phyloP scores from a whole-genome alignment of 768 basidiomycete genomes.

The Tulasnella sp. region DNA sequence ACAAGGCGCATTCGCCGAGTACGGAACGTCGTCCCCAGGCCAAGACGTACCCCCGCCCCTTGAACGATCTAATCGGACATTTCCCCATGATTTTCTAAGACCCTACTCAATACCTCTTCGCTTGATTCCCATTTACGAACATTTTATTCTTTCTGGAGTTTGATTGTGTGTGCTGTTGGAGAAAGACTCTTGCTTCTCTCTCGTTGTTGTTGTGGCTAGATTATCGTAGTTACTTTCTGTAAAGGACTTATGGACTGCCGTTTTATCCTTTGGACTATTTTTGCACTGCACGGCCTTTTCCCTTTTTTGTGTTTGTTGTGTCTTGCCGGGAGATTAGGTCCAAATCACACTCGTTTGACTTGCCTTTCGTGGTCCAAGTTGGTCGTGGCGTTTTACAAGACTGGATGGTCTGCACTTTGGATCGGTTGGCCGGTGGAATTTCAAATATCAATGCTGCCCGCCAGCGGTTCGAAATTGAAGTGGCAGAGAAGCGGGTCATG shows the following conservation, averaged over 20 bases:
- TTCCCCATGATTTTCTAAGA: not conserved
- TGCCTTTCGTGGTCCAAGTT: too few species aligned
- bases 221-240: not conserved
- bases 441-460: too few species aligned
- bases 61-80: not conserved
- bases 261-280: not conserved
- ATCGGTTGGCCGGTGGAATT: too few species aligned
- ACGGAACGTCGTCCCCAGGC: constrained; percentile 20
- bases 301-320: not conserved
- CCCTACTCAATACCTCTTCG: not conserved
- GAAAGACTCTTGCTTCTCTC: not conserved
- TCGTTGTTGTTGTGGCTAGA: not conserved
- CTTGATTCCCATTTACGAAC: not conserved
- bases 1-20: not conserved
- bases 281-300: not conserved
- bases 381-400: too few species aligned
- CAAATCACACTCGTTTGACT: not conserved
- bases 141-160: not conserved
- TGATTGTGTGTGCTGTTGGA: not conserved
- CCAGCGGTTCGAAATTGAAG: too few species aligned
- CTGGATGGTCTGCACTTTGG: too few species aligned
- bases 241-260: not conserved
- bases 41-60: constrained; percentile 13
- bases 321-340: not conserved
- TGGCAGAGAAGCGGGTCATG: not conserved